Evolutionary conservation across 768 basidiomycete genomes (phyloP), one percentile per base, ranked within the genome.

Genomic region (Lactifluus echinatus): DNA sequence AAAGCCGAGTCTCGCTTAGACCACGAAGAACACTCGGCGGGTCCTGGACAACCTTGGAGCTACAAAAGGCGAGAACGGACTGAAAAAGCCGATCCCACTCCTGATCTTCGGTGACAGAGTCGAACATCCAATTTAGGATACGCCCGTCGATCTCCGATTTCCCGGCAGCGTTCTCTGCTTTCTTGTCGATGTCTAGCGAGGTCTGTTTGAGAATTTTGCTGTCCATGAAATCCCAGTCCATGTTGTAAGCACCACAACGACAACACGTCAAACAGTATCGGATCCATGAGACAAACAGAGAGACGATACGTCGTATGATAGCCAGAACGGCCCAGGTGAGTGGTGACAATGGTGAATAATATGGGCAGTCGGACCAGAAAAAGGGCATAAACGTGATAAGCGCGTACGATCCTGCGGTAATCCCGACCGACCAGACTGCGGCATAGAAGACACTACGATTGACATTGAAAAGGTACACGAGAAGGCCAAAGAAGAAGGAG

Each of bases 21-120:
- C 5, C 12, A 7, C 42, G 4, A 2, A 44, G 43, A 8, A 11
- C 0, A 4, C 2, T 8, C 14, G 31, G 0, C 11, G 12, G 17
- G 8, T 0, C 11, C 0, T 34, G 0, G 1, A 46, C 44, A 3
- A 7, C 1, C 14, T 14, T 0, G 4, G 34, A 37, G 24, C 3
- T 0, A 24, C 44, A 46, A 19, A 54, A 37, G n/a, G 43, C 53
- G 1, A 43, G 33, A 10, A 54, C 2, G 1, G 8, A 33, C 8
- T 26, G 15, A 11, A 54, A 37, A 28, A 57, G 46, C 5, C 0
- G n/a, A 26, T 28, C 33, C 15, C 26, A 14, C 2, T 50, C 26
- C 17, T 36, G 19, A 24, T 51, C 56, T n/a, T 51, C 43, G 7
- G 14, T 14, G 0, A 45, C 10, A 5, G 19, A 26, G 3, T 45